Evolutionary conservation across 176 grass and related monocot species (phyloP).

Genomic region (Microstegium vimineum): DNA sequence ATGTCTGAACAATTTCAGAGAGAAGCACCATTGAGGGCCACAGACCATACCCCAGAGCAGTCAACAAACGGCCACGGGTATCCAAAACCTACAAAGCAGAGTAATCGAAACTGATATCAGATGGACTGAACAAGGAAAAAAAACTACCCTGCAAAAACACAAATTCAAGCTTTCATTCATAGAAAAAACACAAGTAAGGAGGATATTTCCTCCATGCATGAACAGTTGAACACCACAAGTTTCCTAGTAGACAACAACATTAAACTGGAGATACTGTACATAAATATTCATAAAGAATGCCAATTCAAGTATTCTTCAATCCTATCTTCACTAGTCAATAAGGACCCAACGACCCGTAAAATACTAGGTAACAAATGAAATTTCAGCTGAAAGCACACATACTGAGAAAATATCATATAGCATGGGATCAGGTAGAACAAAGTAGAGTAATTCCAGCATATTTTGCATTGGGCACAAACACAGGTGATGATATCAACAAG

Average conservation of each 20-base stretch:
- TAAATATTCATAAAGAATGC: neutral
- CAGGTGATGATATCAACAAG: neutral
- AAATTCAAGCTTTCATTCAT: neutral
- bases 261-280: neutral
- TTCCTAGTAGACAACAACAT: neutral
- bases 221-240: neutral
- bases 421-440: neutral
- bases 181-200: neutral
- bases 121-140: neutral
- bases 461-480: neutral
- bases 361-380: neutral
- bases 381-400: neutral
- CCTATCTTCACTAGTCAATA: neutral
- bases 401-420: neutral
- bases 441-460: neutral
- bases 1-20: constrained; percentile 90
- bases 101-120: neutral
- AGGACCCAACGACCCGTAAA: neutral
- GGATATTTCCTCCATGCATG: neutral
- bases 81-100: constrained; percentile 70
- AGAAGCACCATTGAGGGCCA: constrained; percentile 96
- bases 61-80: constrained; percentile 78
- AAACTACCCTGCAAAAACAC: neutral
- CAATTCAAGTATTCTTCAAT: neutral
- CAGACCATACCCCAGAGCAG: constrained; percentile 82